Evolutionary conservation across 208 protist genomes (phyloP).

Genomic region (Phytomonas serpens): DNA sequence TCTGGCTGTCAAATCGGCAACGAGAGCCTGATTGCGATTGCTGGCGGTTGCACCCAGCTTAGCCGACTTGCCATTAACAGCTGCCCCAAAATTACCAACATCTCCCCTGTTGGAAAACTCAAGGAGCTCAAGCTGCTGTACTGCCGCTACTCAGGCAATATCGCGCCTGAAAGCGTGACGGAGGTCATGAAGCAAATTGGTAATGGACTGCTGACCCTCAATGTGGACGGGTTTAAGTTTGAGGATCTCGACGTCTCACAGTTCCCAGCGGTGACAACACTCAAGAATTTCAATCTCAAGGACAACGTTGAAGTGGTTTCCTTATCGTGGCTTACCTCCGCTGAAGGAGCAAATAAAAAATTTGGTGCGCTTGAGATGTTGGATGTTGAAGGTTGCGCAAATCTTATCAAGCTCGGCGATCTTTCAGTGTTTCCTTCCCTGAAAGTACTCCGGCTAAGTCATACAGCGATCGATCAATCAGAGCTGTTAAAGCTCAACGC

Average conservation of each 20-base stretch:
- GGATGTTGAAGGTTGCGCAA: slow-evolving; percentile 43
- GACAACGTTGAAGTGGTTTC: slow-evolving; percentile 43
- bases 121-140: slow-evolving; percentile 64
- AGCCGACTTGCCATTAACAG: slow-evolving; percentile 70
- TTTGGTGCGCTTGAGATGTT: slow-evolving; percentile 46
- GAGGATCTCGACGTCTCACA: slow-evolving; percentile 21
- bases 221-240: slow-evolving; percentile 61
- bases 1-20: slow-evolving; percentile 43
- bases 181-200: slow-evolving; percentile 36
- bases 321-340: slow-evolving; percentile 31
- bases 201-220: slow-evolving; percentile 46
- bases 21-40: slow-evolving; percentile 37
- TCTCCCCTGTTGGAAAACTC: slow-evolving; percentile 32
- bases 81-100: slow-evolving; percentile 39
- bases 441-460: slow-evolving; percentile 35
- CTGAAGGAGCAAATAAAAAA: slow-evolving; percentile 8
- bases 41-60: slow-evolving; percentile 43
- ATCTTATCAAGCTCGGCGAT: slow-evolving; percentile 22
- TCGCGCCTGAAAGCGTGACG: slow-evolving; percentile 32
- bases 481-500: slow-evolving; percentile 20
- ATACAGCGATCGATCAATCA: slow-evolving; percentile 27
- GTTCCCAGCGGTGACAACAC: slow-evolving; percentile 20
- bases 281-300: slow-evolving; percentile 66
- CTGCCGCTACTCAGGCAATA: slow-evolving; percentile 69
- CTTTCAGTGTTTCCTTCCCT: slow-evolving; percentile 27